A percentile compares a stretch with the other conserved stretches of the same genome.
These are phyloP conservation scores for Globisporangium okanoganense DNA, from an alignment of 352 stramenopile genomes.

Conservation along the genomic window DNA sequence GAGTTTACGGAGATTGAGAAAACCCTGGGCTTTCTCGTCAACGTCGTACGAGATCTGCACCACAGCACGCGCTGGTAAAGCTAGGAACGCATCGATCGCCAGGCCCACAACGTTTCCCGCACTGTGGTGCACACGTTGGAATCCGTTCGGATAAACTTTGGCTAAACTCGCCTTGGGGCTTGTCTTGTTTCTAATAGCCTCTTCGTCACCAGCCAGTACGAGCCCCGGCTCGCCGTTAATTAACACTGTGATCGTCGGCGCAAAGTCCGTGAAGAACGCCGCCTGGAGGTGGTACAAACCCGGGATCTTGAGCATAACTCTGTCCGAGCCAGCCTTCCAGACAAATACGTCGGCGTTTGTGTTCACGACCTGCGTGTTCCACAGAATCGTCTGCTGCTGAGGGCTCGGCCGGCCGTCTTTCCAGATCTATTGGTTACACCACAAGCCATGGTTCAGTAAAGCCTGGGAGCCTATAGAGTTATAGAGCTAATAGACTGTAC, in stretches of 20 bases:
- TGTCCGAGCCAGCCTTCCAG: conserved; percentile 50
- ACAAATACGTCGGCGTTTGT: conserved; percentile 63
- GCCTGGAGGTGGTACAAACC: conserved; percentile 70
- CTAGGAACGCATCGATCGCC: conserved; percentile 51
- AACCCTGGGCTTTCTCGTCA: conserved; percentile 63
- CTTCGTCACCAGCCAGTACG: conserved; percentile 4
- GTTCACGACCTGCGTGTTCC: conserved; percentile 68
- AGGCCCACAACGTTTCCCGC: conserved; percentile 53
- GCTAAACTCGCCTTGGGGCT: neutral
- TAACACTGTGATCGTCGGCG: conserved; percentile 46
- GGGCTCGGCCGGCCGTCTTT: conserved; percentile 47
- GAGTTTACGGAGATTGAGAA: conserved; percentile 71
- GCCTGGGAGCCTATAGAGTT: neutral
- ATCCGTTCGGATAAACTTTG: neutral
- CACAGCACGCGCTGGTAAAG: conserved; percentile 41
- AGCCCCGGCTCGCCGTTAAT: conserved; percentile 61
- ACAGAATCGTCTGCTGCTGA: conserved; percentile 60
- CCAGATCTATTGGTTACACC: conserved; percentile 49
- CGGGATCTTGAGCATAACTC: conserved; percentile 44
- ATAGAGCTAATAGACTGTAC: conserved; percentile 11
- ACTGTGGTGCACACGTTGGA: conserved; percentile 46
- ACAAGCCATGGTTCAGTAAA: neutral
- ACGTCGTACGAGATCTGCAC: conserved; percentile 61
- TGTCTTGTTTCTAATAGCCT: neutral
- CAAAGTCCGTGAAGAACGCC: conserved; percentile 63